Evolutionary conservation across 1,284 basidiomycete species (phyloP), one percentile per base, ranked within the genome.

Genomic region (Cronartium quercuum): DNA sequence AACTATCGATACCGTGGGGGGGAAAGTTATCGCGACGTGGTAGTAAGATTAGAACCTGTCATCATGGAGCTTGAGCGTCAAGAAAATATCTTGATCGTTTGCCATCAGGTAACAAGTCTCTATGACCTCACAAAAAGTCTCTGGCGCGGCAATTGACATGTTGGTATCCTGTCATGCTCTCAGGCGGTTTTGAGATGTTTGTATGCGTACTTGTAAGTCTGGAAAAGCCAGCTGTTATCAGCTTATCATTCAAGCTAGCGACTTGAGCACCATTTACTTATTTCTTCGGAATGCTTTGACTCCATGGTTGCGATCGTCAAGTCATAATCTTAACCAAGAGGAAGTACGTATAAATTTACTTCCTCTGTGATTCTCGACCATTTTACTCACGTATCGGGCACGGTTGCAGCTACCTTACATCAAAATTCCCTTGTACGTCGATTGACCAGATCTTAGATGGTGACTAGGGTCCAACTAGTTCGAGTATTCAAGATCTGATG

Each of bases 61-160:
- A 98, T 99, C 79, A 98, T 98, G 92, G 96, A 99, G 83, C 87
- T 98, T 21, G 96, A 99, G 82, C 85, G 96, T 68, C 94, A 97
- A 82, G 91, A 95, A 82, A 97, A 98, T 80, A 94, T 99, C 76
- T 84, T 99, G 44, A 92, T 99, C 78, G 90, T 99, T 67, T 94
- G 94, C 0, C 96, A 99, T 83, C 94, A 97, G 84, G 90, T 74
- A 29, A 34, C 21, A 51, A 34, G 9, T 35, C 37, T 60, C 21
- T 58, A 5, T 40, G 18, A 51, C 29, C 35, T 51, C 18, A 51
- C 24, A 18, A 21, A 51, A 51, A 21, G 4, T 51, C 24, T 13
- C 6, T 12, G 6, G 24, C 24, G 47, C 24, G 18, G 6, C 24
- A 51, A 13, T 21, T 51, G 18, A 51, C 24, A 15, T 44, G 42